Evolutionary conservation across 495 filamentous ascomycete genomes (phyloP).

Genomic region (Articulospora tetracladia): DNA sequence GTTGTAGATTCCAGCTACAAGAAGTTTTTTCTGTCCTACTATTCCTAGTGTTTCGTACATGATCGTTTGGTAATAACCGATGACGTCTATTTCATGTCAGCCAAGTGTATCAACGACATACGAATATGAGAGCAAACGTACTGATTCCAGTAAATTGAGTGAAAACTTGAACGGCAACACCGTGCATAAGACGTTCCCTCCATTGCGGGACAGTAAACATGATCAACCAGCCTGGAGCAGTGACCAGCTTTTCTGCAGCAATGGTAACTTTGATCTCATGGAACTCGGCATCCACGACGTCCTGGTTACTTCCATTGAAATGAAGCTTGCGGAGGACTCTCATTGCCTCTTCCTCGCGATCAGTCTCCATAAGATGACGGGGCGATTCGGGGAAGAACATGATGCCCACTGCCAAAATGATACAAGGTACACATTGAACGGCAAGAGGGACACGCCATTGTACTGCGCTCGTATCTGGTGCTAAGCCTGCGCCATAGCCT

Average conservation of each 20-base stretch:
- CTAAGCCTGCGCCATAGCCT: slow-evolving; percentile 48
- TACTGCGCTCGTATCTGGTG: slow-evolving; percentile 27
- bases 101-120: not conserved
- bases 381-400: slow-evolving; percentile 69
- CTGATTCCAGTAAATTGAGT: slow-evolving; percentile 80
- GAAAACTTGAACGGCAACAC: slow-evolving; percentile 64
- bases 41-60: slow-evolving; percentile 59
- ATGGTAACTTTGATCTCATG: slow-evolving; percentile 62
- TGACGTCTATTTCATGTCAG: slow-evolving; percentile 39
- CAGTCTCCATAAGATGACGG: slow-evolving; percentile 66
- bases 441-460: slow-evolving; percentile 56
- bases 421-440: slow-evolving; percentile 35
- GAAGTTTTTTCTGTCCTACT: slow-evolving; percentile 41
- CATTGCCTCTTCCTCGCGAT: slow-evolving; percentile 62
- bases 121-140: slow-evolving; percentile 34
- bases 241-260: slow-evolving; percentile 52
- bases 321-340: slow-evolving; percentile 62
- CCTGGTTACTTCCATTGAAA: slow-evolving; percentile 52
- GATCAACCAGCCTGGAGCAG: slow-evolving; percentile 49
- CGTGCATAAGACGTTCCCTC: slow-evolving; percentile 61
- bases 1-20: slow-evolving; percentile 59
- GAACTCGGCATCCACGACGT: slow-evolving; percentile 51
- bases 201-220: slow-evolving; percentile 49
- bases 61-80: slow-evolving; percentile 55
- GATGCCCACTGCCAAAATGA: slow-evolving; percentile 50